Percentiles rank a stretch among this genome's conserved stretches.
Conservation (phyloP, 2,329 filamentous ascomycete species). For the Aphanocladium album region DNA sequence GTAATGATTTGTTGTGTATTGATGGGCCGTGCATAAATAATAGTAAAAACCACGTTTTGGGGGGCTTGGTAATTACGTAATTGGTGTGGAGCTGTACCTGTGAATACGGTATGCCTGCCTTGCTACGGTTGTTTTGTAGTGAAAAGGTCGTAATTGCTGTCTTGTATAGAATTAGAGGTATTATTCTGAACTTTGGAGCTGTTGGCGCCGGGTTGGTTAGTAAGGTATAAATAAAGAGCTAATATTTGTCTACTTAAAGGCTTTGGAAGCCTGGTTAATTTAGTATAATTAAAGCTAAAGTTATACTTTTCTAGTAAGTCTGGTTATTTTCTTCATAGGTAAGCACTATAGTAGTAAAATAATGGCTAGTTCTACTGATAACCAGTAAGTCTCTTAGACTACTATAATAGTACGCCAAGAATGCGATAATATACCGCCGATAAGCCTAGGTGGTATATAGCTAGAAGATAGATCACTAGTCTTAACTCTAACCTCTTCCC, state of each 20-base stretch:
- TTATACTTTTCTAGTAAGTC: background rate
- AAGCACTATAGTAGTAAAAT: background rate
- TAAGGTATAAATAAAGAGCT: background rate
- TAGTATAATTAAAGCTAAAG: background rate
- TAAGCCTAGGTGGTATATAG: background rate
- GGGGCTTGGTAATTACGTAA: background rate
- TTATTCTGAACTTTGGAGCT: background rate
- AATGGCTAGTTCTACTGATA: background rate
- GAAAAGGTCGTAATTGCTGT: background rate
- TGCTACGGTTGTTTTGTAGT: background rate
- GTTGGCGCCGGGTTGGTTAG: background rate
- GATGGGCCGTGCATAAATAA: background rate
- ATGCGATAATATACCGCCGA: background rate
- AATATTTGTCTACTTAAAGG: slow-evolving; percentile 2
- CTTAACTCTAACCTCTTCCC: background rate
- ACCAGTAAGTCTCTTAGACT: background rate
- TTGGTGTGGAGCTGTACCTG: slow-evolving; percentile 1
- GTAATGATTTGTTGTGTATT: background rate
- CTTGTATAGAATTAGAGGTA: background rate
- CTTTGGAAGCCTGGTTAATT: background rate
- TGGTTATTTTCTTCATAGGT: background rate
- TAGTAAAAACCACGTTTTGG: background rate
- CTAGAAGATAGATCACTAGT: background rate
- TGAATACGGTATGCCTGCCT: background rate
- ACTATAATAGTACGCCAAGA: background rate